phyloP scores from a whole-genome alignment of 2,329 filamentous ascomycete species.

The Arachnopeziza araneosa region DNA sequence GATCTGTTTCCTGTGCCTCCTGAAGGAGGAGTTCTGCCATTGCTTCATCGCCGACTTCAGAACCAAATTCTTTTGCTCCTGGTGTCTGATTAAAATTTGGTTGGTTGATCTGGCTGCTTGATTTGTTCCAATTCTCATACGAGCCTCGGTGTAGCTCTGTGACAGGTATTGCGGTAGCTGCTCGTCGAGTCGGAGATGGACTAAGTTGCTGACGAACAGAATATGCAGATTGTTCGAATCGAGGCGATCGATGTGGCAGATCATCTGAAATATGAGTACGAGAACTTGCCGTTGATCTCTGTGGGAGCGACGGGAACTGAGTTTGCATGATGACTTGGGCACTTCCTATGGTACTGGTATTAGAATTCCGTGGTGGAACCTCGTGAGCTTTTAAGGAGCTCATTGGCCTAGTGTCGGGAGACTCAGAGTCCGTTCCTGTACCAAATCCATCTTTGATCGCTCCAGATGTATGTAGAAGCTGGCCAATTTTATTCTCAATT shows the following conservation, averaged over 20 bases:
- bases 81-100: conserved; percentile 19
- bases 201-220: conserved; percentile 3
- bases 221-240: background rate
- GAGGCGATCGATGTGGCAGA: background rate
- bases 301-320: conserved; percentile 19
- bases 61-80: conserved; percentile 14
- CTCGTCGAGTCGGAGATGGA: conserved; percentile 8
- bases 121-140: background rate
- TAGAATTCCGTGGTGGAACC: conserved; percentile 4
- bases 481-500: conserved; percentile 22
- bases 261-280: background rate
- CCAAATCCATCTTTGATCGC: conserved; percentile 28
- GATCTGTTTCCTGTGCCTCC: conserved; percentile 15
- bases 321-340: conserved; percentile 29
- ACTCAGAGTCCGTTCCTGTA: conserved; percentile 8
- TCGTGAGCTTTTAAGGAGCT: conserved; percentile 9
- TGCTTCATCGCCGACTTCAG: conserved; percentile 20
- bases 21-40: conserved; percentile 22
- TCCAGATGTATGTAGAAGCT: conserved; percentile 23
- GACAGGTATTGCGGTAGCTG: background rate
- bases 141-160: background rate
- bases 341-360: conserved; percentile 21
- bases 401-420: background rate
- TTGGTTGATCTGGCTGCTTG: conserved; percentile 7
- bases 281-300: background rate